Base-by-base conservation (phyloP, 2,329 filamentous ascomycete species). In the Trichoderma aggressivum region DNA sequence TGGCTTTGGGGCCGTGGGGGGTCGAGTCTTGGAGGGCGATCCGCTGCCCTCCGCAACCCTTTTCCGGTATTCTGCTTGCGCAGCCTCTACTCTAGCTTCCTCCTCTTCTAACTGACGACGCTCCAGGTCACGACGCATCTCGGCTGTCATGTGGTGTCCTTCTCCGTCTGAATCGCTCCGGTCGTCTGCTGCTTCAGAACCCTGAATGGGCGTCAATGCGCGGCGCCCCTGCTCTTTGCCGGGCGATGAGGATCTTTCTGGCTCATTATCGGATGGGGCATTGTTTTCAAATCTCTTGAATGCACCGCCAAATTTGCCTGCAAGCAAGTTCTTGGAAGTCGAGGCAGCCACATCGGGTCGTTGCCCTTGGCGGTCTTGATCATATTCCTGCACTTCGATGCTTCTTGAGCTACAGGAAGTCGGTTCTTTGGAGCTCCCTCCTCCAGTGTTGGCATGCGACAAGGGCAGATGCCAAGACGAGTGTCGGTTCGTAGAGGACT, bases 91-190 rank as follows among this genome's bases (percentile, higher is more conserved):
- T 3, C 96, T 89, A 76, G 90, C 91, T 81, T 99, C 96, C 82
- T 99, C 96, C 78, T 96, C 91, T 21, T 91, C 91, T 2, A 98
- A 86, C 70, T 91, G 89, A 68, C 90, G 86, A 24, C 94, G 90
- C 81, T 99, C 96, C 18, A 97, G 85, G 79, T 99, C 96, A 36
- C 96, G 91, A 63, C 93, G 90, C 85, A 96, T 92, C 80, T 98
- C 95, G 0, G 95, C 93, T 0, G 93, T 90, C 77, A 97, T 81
- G 66, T 93, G 89, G 72, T 86, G 86, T 0, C 87, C 87, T 64
- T 93, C 90, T 30, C 90, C 88, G 16, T 89, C 83, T 7, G 72
- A 61, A 76, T 94, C 91, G 75, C 87, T 91, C 5, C 78, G 76
- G 8, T 76, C 79, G 73, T 79, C 79, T 0, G 92, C 91, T 1